These are phyloP conservation scores for Coemansia sp. DNA, from an alignment of 192 early-diverging fungal species.

Conservation along the genomic window DNA sequence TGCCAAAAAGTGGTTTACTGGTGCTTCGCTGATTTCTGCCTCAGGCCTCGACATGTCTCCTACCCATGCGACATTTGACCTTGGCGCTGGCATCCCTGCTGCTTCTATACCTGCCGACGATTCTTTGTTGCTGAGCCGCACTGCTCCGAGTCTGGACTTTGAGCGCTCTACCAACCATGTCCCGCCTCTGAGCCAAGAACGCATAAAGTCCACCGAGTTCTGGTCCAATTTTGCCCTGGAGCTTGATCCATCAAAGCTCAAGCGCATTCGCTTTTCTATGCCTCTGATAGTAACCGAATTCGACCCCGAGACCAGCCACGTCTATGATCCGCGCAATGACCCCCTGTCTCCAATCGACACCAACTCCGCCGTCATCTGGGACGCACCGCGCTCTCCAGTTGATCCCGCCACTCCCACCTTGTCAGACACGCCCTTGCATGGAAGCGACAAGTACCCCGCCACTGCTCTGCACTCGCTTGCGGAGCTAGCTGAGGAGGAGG, in stretches of 20 bases:
- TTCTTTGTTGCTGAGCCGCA: slow-evolving; percentile 11
- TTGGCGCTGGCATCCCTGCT: slow-evolving; percentile 42
- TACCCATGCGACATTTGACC: slow-evolving; percentile 30
- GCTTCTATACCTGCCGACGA: slow-evolving; percentile 7
- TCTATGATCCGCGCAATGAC: slow-evolving; percentile 13
- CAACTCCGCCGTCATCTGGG: slow-evolving; percentile 2
- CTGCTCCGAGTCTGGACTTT: slow-evolving; percentile 46
- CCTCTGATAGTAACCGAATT: slow-evolving; percentile 54
- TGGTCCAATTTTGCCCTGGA: slow-evolving; percentile 49
- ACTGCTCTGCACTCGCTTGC: neutral
- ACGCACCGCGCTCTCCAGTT: neutral
- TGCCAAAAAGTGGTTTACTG: slow-evolving; percentile 44
- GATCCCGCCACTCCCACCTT: neutral
- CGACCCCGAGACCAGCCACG: slow-evolving; percentile 30
- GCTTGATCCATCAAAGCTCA: slow-evolving; percentile 42
- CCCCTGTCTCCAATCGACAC: no score
- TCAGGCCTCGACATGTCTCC: slow-evolving; percentile 5
- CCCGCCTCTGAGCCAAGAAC: slow-evolving; percentile 48
- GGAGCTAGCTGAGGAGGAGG: no score
- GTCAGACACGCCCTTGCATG: neutral
- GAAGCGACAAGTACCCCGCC: neutral
- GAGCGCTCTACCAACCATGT: slow-evolving; percentile 43
- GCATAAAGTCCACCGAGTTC: slow-evolving; percentile 50
- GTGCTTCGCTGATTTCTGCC: slow-evolving; percentile 10
- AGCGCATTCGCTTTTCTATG: slow-evolving; percentile 51